Conservation (phyloP, 768 basidiomycete genomes). For the Mrakia hoshinonis region DNA sequence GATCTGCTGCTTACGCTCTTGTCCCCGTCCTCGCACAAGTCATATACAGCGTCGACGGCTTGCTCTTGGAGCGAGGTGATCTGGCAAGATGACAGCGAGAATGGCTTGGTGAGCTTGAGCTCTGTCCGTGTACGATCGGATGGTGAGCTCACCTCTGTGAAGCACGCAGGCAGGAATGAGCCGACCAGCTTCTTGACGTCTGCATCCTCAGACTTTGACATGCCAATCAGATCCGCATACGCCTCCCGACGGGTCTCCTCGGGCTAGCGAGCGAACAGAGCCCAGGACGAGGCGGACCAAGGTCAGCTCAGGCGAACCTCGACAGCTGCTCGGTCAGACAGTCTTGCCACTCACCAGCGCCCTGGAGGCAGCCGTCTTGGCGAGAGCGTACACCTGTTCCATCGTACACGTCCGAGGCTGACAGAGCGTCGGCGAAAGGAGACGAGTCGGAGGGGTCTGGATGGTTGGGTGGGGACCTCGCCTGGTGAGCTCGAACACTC, state of each 20-base stretch:
- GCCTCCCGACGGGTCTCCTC: not conserved
- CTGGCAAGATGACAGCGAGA: not conserved
- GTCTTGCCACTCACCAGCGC: not conserved
- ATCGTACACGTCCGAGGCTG: not conserved
- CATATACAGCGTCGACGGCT: constrained; percentile 23
- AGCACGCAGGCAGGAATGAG: not conserved
- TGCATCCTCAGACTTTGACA: not conserved
- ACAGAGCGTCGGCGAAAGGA: not conserved
- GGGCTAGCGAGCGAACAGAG: not conserved
- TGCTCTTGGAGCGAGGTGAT: constrained; percentile 18
- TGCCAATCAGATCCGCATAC: not conserved
- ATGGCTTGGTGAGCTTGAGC: not conserved
- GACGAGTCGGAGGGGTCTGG: not conserved
- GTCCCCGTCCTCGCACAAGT: constrained; percentile 26
- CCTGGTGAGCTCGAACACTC: not conserved
- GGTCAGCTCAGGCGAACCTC: not conserved
- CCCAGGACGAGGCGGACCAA: not conserved
- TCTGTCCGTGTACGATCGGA: too few species aligned
- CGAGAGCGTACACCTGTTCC: not conserved
- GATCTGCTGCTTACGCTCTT: not conserved
- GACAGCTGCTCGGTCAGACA: not conserved
- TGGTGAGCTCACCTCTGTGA: not conserved
- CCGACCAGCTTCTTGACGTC: constrained; percentile 17
- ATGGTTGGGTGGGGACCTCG: not conserved
- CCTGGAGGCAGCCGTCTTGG: not conserved